These are phyloP conservation scores for Melaleuca alternifolia DNA, from an alignment of 345 rosid genomes.

Conservation along the genomic window DNA sequence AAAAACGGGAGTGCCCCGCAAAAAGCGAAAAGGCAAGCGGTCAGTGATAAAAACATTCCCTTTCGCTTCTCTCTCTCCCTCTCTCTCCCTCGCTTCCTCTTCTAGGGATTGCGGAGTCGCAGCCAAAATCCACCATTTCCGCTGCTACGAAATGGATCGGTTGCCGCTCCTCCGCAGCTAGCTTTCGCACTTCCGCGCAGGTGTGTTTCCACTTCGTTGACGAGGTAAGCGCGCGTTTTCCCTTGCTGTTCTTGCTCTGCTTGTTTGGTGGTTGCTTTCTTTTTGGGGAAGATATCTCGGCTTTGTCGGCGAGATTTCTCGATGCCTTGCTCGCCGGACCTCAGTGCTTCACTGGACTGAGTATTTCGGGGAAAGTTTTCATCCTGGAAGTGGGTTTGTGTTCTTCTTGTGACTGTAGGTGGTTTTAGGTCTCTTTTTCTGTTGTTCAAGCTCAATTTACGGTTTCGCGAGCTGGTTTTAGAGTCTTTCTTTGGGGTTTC, in stretches of 20 bases:
- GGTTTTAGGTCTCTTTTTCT: background rate
- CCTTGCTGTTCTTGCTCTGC: background rate
- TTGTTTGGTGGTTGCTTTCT: background rate
- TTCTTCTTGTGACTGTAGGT: background rate
- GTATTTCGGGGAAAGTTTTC: background rate
- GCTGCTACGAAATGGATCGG: slow-evolving; percentile 27
- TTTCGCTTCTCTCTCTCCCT: slow-evolving; percentile 12
- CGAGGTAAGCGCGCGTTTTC: background rate
- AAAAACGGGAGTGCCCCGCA: slow-evolving; percentile 21
- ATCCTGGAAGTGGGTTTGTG: background rate
- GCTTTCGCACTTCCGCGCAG: background rate
- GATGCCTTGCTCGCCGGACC: background rate
- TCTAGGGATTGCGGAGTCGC: slow-evolving; percentile 38
- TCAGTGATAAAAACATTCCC: slow-evolving; percentile 9
- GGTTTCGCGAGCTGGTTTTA: background rate
- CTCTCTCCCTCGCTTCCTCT: slow-evolving; percentile 3
- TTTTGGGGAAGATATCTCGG: background rate
- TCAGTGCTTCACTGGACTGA: background rate
- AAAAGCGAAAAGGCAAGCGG: slow-evolving; percentile 1
- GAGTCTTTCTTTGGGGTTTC: slow-evolving; percentile 4
- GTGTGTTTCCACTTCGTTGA: background rate
- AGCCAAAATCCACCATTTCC: slow-evolving; percentile 10
- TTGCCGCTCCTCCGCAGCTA: background rate
- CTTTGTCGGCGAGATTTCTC: background rate
- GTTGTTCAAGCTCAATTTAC: background rate